Conservation (phyloP, 1,284 basidiomycete species). For the Irpex sp. region DNA sequence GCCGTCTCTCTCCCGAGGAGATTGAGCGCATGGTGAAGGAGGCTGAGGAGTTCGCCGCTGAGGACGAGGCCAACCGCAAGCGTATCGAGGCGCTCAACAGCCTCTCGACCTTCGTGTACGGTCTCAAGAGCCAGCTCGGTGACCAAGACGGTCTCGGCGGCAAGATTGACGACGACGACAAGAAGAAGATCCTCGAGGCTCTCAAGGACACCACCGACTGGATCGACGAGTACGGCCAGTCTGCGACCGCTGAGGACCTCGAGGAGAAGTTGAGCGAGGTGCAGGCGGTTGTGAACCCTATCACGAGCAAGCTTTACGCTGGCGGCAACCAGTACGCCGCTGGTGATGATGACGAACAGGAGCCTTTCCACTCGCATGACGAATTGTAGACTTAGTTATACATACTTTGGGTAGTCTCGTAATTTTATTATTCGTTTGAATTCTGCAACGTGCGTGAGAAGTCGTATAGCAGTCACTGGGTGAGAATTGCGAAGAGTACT, state of each 20-base stretch:
- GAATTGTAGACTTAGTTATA: slow-evolving; percentile 46
- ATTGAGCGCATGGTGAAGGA: slow-evolving; percentile 92
- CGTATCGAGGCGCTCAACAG: slow-evolving; percentile 85
- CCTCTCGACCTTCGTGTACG: slow-evolving; percentile 76
- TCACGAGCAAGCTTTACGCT: slow-evolving; percentile 76
- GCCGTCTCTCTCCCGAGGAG: slow-evolving; percentile 81
- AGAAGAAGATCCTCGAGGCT: slow-evolving; percentile 79
- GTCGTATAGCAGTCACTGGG: no score
- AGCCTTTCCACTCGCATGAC: slow-evolving; percentile 59
- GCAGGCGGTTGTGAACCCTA: slow-evolving; percentile 59
- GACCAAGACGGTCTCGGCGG: slow-evolving; percentile 90
- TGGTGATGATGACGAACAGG: slow-evolving; percentile 46
- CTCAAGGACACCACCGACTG: slow-evolving; percentile 92
- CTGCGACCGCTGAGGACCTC: slow-evolving; percentile 81
- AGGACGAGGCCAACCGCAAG: slow-evolving; percentile 86
- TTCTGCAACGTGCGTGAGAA: not conserved
- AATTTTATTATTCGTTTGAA: slow-evolving; percentile 18
- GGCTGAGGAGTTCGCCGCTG: slow-evolving; percentile 86
- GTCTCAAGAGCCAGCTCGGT: slow-evolving; percentile 81
- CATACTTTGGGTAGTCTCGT: slow-evolving; percentile 9
- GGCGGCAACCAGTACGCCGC: slow-evolving; percentile 31
- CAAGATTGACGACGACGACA: slow-evolving; percentile 85
- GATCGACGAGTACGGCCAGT: slow-evolving; percentile 81
- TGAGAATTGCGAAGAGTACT: no score
- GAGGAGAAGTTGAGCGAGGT: slow-evolving; percentile 85